phyloP scores from a whole-genome alignment of 1,139 yeast species.

The Blastobotrys persicus region DNA sequence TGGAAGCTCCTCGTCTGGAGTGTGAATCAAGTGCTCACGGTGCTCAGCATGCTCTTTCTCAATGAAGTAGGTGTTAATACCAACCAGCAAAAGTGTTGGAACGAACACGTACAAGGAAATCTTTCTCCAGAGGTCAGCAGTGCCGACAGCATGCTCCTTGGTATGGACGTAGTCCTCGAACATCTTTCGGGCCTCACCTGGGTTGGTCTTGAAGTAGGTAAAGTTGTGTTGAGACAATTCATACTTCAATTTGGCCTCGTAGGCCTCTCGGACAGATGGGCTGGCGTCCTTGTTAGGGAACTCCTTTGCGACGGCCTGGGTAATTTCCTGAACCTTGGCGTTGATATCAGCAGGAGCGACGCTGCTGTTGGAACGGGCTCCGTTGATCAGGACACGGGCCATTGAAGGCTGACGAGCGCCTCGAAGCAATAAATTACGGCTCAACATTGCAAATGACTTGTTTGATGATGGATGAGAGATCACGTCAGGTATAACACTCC shows the following conservation, averaged over 20 bases:
- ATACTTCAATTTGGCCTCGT: slow-evolving; percentile 15
- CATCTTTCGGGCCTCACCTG: slow-evolving; percentile 43
- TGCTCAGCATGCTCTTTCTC: slow-evolving; percentile 89
- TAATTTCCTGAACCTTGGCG: slow-evolving; percentile 8
- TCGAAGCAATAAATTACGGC: slow-evolving; percentile 12
- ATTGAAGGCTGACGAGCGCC: slow-evolving; percentile 10
- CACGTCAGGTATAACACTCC: slow-evolving; percentile 5
- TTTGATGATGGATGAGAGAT: slow-evolving; percentile 3
- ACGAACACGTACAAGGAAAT: slow-evolving; percentile 74
- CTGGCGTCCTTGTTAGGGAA: slow-evolving; percentile 12
- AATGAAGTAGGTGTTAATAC: slow-evolving; percentile 73
- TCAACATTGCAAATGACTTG: slow-evolving; percentile 12
- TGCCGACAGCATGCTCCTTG: slow-evolving; percentile 71
- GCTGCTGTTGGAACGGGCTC: slow-evolving; percentile 12
- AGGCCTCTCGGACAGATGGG: slow-evolving; percentile 9
- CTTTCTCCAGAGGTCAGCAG: slow-evolving; percentile 82
- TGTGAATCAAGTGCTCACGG: slow-evolving; percentile 70
- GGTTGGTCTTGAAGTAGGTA: slow-evolving; percentile 19
- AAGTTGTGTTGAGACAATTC: slow-evolving; percentile 13
- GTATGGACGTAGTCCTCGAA: slow-evolving; percentile 57
- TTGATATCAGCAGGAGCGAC: slow-evolving; percentile 13
- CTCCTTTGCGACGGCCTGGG: slow-evolving; percentile 9
- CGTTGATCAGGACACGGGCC: slow-evolving; percentile 11
- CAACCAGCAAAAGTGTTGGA: slow-evolving; percentile 75
- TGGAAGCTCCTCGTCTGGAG: slow-evolving; percentile 63